Evolutionary conservation across 371 early-diverging fungal genomes (phyloP).

Genomic region (Zychaea mexicana): DNA sequence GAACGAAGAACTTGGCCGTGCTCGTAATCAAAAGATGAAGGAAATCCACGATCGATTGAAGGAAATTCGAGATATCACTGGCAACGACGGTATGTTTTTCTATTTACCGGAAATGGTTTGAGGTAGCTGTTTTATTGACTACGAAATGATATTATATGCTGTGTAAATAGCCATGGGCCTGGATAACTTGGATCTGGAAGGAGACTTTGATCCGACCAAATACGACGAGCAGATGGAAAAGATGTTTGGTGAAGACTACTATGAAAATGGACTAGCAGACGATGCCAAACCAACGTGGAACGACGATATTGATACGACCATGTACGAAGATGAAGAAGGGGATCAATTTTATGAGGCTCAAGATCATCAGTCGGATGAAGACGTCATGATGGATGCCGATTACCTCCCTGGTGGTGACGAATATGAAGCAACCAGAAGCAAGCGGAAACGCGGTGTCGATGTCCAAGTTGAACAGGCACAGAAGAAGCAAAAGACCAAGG

Average conservation of each 20-base stretch:
- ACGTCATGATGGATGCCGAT: constrained; percentile 89
- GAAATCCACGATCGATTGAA: constrained; percentile 78
- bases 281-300: constrained; percentile 81
- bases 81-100: constrained; percentile 61
- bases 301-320: constrained; percentile 71
- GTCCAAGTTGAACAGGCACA: neutral
- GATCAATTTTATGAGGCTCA: too few relatives aligned
- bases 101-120: too few relatives aligned
- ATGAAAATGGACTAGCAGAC: constrained; percentile 44
- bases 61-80: constrained; percentile 86
- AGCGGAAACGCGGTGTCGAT: constrained; percentile 21
- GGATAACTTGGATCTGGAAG: constrained; percentile 82
- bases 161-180: constrained; percentile 56
- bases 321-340: constrained; percentile 22
- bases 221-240: constrained; percentile 83
- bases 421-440: constrained; percentile 32
- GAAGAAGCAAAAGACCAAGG: constrained; percentile 35
- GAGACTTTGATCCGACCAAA: constrained; percentile 86
- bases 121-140: too few relatives aligned
- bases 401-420: constrained; percentile 76
- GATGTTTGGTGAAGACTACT: constrained; percentile 79
- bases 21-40: constrained; percentile 87
- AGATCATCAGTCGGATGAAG: constrained; percentile 63
- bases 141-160: neutral
- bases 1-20: constrained; percentile 83